phyloP scores from a whole-genome alignment of 2,329 filamentous ascomycete genomes.

The Drechslerella stenobrocha region DNA sequence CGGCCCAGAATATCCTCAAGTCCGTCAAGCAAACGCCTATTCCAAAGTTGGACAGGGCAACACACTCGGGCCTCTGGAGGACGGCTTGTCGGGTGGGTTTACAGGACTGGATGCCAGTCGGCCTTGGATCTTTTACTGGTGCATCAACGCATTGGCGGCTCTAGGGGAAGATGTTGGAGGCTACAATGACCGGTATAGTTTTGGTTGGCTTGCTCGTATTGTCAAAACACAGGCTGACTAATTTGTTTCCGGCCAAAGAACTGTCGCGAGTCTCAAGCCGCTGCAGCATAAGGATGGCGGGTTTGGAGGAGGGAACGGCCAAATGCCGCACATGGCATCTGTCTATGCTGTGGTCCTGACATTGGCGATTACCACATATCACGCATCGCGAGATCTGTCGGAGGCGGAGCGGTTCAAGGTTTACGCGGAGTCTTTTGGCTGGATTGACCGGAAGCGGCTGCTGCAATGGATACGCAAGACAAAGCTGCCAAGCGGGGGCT shows the following conservation, averaged over 20 bases:
- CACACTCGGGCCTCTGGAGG: constrained; percentile 61
- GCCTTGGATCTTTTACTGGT: constrained; percentile 96
- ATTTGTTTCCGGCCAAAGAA: constrained; percentile 55
- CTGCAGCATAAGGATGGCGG: constrained; percentile 83
- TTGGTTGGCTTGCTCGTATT: not conserved
- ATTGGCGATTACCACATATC: constrained; percentile 63
- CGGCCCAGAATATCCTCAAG: constrained; percentile 28
- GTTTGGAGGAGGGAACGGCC: constrained; percentile 91
- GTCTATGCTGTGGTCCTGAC: constrained; percentile 83
- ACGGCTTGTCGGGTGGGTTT: constrained; percentile 63
- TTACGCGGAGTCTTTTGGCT: constrained; percentile 27
- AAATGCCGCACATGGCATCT: constrained; percentile 82
- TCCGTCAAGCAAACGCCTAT: constrained; percentile 16
- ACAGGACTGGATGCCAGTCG: constrained; percentile 79
- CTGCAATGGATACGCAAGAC: constrained; percentile 87
- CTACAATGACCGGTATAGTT: constrained; percentile 65
- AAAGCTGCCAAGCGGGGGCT: constrained; percentile 87
- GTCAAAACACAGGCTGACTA: not conserved
- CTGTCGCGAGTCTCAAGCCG: constrained; percentile 73
- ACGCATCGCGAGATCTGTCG: constrained; percentile 23
- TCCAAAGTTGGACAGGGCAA: constrained; percentile 26
- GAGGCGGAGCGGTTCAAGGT: constrained; percentile 68
- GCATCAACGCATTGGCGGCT: constrained; percentile 71
- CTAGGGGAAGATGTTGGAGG: constrained; percentile 71
- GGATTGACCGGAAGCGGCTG: constrained; percentile 77